Conservation (phyloP, 1,139 yeast genomes). For the Protomyces macrosporus region DNA sequence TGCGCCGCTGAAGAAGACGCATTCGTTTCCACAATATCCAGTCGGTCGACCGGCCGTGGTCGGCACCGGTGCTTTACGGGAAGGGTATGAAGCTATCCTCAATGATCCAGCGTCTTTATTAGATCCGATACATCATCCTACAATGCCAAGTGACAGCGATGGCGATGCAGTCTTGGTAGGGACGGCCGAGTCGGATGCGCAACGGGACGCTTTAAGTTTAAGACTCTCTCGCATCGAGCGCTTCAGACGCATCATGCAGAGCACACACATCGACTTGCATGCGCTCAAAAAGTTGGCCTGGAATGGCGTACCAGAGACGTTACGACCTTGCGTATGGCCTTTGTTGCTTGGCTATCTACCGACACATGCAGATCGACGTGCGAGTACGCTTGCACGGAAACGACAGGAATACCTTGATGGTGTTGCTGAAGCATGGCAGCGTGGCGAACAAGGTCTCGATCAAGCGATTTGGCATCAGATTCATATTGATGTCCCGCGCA, state of each 20-base stretch:
- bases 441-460: conserved; percentile 41
- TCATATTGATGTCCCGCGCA: conserved; percentile 88
- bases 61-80: conserved; percentile 5
- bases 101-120: conserved; percentile 1
- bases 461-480: conserved; percentile 92
- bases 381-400: conserved; percentile 63
- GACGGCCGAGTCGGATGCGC: conserved; percentile 39
- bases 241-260: conserved; percentile 59
- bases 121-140: conserved; percentile 4
- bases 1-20: conserved; percentile 26
- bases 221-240: conserved; percentile 57
- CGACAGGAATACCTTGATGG: conserved; percentile 84
- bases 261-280: conserved; percentile 56
- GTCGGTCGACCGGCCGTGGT: background rate
- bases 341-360: conserved; percentile 84
- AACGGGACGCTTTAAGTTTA: conserved; percentile 51
- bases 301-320: conserved; percentile 85
- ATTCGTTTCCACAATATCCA: conserved; percentile 21
- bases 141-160: background rate
- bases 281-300: conserved; percentile 77
- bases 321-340: conserved; percentile 87
- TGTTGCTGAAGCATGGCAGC: conserved; percentile 52
- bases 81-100: conserved; percentile 37
- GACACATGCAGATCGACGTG: conserved; percentile 71
- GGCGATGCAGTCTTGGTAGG: background rate